Conservation (phyloP, 495 filamentous ascomycete species). For the Neurospora terricola region DNA sequence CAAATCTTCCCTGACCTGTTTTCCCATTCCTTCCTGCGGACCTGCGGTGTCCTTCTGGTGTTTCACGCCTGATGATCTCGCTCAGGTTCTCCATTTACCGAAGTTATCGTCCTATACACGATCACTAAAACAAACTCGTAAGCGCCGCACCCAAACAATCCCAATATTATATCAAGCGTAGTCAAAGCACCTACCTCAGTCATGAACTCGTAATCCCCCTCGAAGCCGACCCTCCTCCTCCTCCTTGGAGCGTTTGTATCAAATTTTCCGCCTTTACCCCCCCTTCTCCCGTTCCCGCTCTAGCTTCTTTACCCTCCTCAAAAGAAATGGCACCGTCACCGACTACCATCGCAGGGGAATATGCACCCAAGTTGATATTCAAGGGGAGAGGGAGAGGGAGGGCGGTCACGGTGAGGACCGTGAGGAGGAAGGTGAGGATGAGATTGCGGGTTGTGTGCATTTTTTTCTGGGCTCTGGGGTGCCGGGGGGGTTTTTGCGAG, state of each 20-base stretch:
- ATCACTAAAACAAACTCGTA: background rate
- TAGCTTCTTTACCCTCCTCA: slow-evolving; percentile 23
- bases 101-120: too few relatives aligned
- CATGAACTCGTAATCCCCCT: background rate
- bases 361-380: slow-evolving; percentile 52
- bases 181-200: background rate
- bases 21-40: too few relatives aligned
- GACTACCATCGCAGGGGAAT: slow-evolving; percentile 47
- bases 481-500: too few relatives aligned
- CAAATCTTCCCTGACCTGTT: too few relatives aligned
- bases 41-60: too few relatives aligned
- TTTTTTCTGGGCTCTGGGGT: background rate
- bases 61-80: too few relatives aligned
- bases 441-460: slow-evolving; percentile 4
- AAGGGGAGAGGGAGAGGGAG: slow-evolving; percentile 24
- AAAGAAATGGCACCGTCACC: slow-evolving; percentile 50
- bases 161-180: background rate
- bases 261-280: background rate
- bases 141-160: background rate
- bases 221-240: background rate
- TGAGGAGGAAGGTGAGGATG: slow-evolving; percentile 8
- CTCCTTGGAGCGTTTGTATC: background rate
- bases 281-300: slow-evolving; percentile 6
- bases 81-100: too few relatives aligned
- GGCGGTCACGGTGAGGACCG: slow-evolving; percentile 4